Conservation (phyloP, 202 grass and related monocot species). For the Sporobolus alterniflorus region DNA sequence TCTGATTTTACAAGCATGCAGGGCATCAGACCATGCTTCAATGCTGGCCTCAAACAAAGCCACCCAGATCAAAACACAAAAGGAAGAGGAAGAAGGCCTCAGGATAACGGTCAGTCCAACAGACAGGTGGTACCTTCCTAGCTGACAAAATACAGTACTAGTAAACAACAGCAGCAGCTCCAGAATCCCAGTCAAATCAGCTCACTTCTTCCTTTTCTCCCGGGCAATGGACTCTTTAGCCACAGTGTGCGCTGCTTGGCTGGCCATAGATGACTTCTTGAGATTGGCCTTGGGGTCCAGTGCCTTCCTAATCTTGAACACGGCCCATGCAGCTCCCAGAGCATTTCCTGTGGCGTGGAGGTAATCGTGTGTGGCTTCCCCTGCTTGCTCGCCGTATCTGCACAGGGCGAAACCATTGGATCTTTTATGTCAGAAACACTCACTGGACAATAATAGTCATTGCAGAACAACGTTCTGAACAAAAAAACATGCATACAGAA, state of each 20-base stretch:
- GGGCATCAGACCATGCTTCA: not conserved
- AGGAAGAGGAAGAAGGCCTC: not conserved
- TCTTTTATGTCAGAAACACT: not conserved
- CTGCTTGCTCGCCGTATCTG: slow-evolving; percentile 83
- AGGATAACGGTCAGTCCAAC: not conserved
- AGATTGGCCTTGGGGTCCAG: slow-evolving; percentile 69
- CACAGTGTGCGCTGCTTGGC: slow-evolving; percentile 58
- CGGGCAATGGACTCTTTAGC: slow-evolving; percentile 55
- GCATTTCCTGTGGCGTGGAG: slow-evolving; percentile 79
- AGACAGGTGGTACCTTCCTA: not conserved
- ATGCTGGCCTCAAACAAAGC: not conserved
- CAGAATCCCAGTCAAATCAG: not conserved
- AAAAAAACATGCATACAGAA: not conserved
- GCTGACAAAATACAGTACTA: not conserved
- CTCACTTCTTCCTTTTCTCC: slow-evolving; percentile 53
- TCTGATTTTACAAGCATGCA: not conserved
- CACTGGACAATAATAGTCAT: not conserved
- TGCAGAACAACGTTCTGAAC: not conserved
- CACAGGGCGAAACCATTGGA: slow-evolving; percentile 1
- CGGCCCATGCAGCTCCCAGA: slow-evolving; percentile 85
- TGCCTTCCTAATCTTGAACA: slow-evolving; percentile 95
- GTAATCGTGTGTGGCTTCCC: slow-evolving; percentile 63
- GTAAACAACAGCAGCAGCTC: not conserved
- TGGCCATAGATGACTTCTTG: slow-evolving; percentile 62
- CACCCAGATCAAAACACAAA: not conserved